Evolutionary conservation across 495 filamentous ascomycete genomes (phyloP).

Genomic region (Aspergillus avenaceus): DNA sequence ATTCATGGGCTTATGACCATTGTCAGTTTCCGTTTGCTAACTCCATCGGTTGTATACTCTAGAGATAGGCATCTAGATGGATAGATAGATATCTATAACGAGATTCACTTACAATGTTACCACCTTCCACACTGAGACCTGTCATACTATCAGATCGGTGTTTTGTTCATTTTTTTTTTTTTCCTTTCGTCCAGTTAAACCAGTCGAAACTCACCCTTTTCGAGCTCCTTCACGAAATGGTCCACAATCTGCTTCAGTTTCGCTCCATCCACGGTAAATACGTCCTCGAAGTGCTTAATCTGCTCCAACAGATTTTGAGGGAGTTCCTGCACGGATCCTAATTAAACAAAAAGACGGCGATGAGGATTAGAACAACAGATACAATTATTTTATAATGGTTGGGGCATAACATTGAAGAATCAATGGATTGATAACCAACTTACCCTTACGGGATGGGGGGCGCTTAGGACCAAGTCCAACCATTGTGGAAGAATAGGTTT

Average conservation of each 20-base stretch:
- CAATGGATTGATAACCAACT: conserved; percentile 34
- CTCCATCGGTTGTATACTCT: neutral
- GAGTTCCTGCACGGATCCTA: conserved; percentile 74
- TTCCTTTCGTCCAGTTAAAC: neutral
- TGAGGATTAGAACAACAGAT: conserved; percentile 4
- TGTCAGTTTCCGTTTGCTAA: no score
- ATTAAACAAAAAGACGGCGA: conserved; percentile 11
- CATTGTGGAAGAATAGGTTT: conserved; percentile 59
- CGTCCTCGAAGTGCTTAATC: conserved; percentile 80
- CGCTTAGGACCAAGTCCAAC: conserved; percentile 69
- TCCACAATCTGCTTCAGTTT: conserved; percentile 87
- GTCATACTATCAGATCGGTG: conserved; percentile 14
- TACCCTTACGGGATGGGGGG: conserved; percentile 73
- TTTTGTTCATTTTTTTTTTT: conserved; percentile 1
- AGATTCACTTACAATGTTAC: conserved; percentile 89
- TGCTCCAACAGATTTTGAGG: conserved; percentile 80
- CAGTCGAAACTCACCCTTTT: conserved; percentile 59
- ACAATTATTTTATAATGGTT: no score
- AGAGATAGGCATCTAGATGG: neutral
- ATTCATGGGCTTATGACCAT: conserved; percentile 79
- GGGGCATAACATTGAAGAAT: no score
- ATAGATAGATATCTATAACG: no score
- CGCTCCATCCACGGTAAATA: conserved; percentile 71
- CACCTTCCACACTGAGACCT: conserved; percentile 84
- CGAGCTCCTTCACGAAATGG: conserved; percentile 84